Percentiles rank a stretch among this genome's conserved stretches.
Conservation (phyloP, 495 filamentous ascomycete genomes). For the Aspergillus taichungensis region DNA sequence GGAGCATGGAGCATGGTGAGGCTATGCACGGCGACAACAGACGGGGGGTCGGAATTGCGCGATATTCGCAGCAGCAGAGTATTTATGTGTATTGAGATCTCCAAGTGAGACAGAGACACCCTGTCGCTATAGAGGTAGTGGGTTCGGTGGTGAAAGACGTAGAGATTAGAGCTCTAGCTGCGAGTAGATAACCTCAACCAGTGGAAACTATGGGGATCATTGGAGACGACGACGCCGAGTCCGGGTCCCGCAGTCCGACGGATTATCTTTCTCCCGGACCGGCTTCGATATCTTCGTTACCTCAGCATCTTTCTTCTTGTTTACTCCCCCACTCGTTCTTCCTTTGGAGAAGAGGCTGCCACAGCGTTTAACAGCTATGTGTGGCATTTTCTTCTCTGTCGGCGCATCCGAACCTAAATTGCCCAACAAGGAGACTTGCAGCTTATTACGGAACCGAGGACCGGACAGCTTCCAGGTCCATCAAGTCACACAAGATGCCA, state of each 20-base stretch:
- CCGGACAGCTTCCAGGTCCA: conserved; percentile 45
- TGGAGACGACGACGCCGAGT: conserved; percentile 2
- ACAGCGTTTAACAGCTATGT: conserved; percentile 37
- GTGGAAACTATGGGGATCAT: background rate
- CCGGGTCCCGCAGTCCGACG: background rate
- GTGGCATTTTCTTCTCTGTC: conserved; percentile 56
- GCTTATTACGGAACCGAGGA: conserved; percentile 43
- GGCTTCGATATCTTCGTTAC: background rate
- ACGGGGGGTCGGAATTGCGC: background rate
- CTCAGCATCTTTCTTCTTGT: background rate
- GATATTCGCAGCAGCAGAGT: background rate
- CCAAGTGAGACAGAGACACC: too few species aligned
- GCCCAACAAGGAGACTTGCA: conserved; percentile 33
- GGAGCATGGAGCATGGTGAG: conserved; percentile 17
- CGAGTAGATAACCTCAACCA: conserved; percentile 2
- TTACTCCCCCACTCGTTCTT: background rate
- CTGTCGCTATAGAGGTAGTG: too few species aligned
- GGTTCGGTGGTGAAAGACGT: background rate
- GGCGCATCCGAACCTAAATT: conserved; percentile 20
- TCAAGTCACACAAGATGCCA: conserved; percentile 15
- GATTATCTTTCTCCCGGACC: conserved; percentile 21
- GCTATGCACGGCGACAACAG: conserved; percentile 1
- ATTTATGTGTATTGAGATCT: too few species aligned
- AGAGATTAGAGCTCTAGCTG: conserved; percentile 1
- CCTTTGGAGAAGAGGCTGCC: background rate